Evolutionary conservation across 495 filamentous ascomycete species (phyloP).

Genomic region (Aspergillus conjunctus): DNA sequence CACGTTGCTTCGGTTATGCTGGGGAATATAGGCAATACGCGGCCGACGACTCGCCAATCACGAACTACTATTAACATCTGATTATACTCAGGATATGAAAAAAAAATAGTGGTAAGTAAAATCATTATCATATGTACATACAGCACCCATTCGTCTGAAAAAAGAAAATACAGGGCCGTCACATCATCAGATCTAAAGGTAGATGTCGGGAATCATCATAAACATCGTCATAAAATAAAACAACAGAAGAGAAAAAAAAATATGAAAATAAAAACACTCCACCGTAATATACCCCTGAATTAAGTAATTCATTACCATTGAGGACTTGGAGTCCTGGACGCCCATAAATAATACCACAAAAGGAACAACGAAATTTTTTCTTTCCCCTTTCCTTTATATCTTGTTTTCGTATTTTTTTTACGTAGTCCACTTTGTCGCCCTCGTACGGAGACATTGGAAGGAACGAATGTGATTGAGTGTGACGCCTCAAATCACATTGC

Average conservation of each 20-base stretch:
- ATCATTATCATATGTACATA: constrained; percentile 11
- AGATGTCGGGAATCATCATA: constrained; percentile 24
- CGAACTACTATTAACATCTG: background rate
- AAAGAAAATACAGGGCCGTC: constrained; percentile 22
- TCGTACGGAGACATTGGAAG: background rate
- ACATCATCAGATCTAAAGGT: constrained; percentile 29
- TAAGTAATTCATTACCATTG: constrained; percentile 17
- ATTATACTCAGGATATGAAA: background rate
- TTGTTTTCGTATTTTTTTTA: background rate
- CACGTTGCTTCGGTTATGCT: constrained; percentile 1
- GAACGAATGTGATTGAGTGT: constrained; percentile 32
- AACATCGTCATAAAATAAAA: constrained; percentile 17
- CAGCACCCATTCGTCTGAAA: background rate
- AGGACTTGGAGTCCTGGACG: background rate
- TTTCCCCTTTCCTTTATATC: background rate
- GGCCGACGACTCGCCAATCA: no score
- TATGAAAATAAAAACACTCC: constrained; percentile 11
- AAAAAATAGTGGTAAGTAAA: background rate
- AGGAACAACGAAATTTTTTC: constrained; percentile 9
- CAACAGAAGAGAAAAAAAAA: constrained; percentile 10
- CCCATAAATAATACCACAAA: constrained; percentile 14
- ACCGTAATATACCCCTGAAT: background rate
- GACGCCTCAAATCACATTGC: constrained; percentile 54
- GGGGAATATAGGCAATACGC: no score
- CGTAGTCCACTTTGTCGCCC: background rate